Conservation (phyloP, 2,329 filamentous ascomycete species). For the Aspergillus fijiensis region DNA sequence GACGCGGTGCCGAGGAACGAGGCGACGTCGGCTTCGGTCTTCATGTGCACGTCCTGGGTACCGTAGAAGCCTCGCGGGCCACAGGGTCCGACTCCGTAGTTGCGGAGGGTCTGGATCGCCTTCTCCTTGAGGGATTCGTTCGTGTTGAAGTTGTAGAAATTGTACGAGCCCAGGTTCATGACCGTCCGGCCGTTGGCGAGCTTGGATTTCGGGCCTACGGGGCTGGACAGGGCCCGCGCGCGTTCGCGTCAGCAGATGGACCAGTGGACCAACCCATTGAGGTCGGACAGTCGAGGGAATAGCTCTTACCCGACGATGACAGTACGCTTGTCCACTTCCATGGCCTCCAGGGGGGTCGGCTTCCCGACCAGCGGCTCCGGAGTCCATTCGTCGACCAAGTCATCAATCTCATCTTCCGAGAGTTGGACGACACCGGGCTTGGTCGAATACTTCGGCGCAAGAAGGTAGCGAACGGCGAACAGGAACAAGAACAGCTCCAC, state of each 20-base stretch:
- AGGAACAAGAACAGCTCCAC: conserved; percentile 92
- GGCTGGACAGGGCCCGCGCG: conserved; percentile 51
- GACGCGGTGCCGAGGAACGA: conserved; percentile 81
- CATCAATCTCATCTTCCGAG: conserved; percentile 94
- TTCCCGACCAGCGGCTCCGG: conserved; percentile 84
- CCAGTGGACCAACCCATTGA: no score
- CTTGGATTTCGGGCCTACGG: conserved; percentile 86
- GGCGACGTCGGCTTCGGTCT: conserved; percentile 91
- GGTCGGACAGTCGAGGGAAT: neutral
- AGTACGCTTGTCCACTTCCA: conserved; percentile 79
- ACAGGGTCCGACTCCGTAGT: conserved; percentile 94
- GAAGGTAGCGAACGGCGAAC: conserved; percentile 90
- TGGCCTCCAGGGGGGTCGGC: conserved; percentile 71
- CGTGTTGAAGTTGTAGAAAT: conserved; percentile 95
- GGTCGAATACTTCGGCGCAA: conserved; percentile 90
- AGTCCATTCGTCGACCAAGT: conserved; percentile 93
- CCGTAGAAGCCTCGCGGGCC: conserved; percentile 97
- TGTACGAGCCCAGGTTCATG: conserved; percentile 89
- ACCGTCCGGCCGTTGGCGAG: conserved; percentile 86
- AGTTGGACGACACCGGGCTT: conserved; percentile 87
- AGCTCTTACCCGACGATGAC: conserved; percentile 76
- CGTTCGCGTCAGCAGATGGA: neutral
- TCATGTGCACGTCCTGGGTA: conserved; percentile 97
- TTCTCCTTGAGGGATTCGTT: conserved; percentile 94
- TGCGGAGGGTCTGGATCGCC: conserved; percentile 87